phyloP scores from a whole-genome alignment of 1,284 basidiomycete genomes.

The Naganishia cerealis region DNA sequence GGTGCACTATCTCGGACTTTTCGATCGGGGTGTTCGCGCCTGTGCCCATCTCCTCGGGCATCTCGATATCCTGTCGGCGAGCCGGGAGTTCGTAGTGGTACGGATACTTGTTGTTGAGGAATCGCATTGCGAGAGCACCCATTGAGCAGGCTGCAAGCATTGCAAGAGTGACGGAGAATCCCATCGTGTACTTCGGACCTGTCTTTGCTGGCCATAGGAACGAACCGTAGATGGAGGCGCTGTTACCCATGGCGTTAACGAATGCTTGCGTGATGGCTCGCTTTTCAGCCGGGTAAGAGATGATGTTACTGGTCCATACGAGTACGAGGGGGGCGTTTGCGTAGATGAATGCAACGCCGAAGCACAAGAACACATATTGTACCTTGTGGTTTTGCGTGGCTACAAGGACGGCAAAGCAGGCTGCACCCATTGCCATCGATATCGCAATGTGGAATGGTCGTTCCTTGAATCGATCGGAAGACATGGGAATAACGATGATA shows the following conservation, averaged over 20 bases:
- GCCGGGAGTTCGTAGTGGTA: constrained; percentile 28
- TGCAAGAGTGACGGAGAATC: constrained; percentile 50
- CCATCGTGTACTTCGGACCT: constrained; percentile 55
- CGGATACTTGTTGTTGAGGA: constrained; percentile 30
- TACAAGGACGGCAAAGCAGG: constrained; percentile 55
- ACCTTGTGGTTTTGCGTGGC: constrained; percentile 49
- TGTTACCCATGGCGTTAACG: constrained; percentile 51
- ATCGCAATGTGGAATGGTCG: constrained; percentile 52
- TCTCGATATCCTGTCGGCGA: constrained; percentile 23
- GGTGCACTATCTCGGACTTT: constrained; percentile 21
- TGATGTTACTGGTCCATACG: constrained; percentile 53
- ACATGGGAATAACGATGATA: constrained; percentile 55
- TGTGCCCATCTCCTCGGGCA: constrained; percentile 23
- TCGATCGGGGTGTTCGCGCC: constrained; percentile 14
- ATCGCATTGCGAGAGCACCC: constrained; percentile 25
- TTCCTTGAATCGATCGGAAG: constrained; percentile 54
- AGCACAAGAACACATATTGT: constrained; percentile 57
- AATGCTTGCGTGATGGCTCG: constrained; percentile 53
- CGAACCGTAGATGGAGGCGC: constrained; percentile 55
- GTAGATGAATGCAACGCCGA: constrained; percentile 57
- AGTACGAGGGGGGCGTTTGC: constrained; percentile 54
- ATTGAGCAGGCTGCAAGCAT: constrained; percentile 31
- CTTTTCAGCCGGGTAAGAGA: constrained; percentile 52
- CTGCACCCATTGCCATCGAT: constrained; percentile 42
- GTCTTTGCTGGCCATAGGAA: constrained; percentile 57